Base-by-base conservation (phyloP, 2,329 filamentous ascomycete genomes). In the Scedosporium apiospermum region DNA sequence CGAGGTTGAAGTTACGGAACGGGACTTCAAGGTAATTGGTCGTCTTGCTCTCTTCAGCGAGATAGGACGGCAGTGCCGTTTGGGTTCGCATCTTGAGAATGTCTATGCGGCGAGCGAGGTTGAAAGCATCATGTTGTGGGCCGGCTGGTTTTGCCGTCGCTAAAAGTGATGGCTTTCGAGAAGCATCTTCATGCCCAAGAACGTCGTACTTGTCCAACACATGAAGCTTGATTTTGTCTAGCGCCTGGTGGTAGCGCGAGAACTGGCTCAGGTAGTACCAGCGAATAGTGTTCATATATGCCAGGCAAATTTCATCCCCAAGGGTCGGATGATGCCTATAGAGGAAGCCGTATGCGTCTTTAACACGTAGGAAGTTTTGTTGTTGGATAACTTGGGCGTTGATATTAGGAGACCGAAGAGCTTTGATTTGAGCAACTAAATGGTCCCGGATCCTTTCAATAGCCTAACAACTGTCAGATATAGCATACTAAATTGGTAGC, bases 191-290 rank as follows among this genome's bases (percentile, higher is more conserved):
- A 64, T 90, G 85, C 14, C 90, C 92, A 3, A 99, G 79, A 0
- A 91, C 83, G 70, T 97, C 92, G 66, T 88, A 87, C 71, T 88
- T 92, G 70, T 97, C 93, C 64, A 96, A 80, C 4, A 82, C 74
- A 70, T 97, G 92, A 2, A 98, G 74, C 70, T 90, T 93, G 64
- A 99, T 82, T 73, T 91, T 96, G 62, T 89, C 88, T 5, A 99
- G 80, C 0, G 95, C 88, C 68, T 88, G 87, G 66, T 89, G 86
- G 73, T 99, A 99, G 41, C 93, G 87, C 3, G 85, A 87, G 71
- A 99, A 99, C 72, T 97, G 91, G 67, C 89, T 95, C 61, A 89
- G 77, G 72, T 98, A 98, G 71, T 99, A 99, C 95, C 95, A 99
- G 61, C 92, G 86, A 91, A 99, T 99, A 0, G 96, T 99, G 73